A percentile compares a stretch with the other conserved stretches of the same genome.
These are phyloP conservation scores for Halenospora varia DNA, from an alignment of 495 filamentous ascomycete genomes.

Conservation along the genomic window DNA sequence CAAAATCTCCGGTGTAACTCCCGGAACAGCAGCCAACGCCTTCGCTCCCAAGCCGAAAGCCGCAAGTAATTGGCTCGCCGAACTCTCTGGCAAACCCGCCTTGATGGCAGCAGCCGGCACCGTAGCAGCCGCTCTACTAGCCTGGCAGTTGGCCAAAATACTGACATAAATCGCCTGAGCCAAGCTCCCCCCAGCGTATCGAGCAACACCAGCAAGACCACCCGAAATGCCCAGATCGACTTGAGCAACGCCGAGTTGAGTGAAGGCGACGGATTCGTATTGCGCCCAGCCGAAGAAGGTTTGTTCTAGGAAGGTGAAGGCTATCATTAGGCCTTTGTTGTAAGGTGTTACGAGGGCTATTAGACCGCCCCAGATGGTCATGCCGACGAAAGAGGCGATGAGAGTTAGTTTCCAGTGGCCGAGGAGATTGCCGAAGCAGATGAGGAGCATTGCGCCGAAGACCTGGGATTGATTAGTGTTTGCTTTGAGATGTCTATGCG, in stretches of 20 bases:
- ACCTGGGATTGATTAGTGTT: not conserved
- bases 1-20: constrained; percentile 25
- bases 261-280: constrained; percentile 26
- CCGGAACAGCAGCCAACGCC: constrained; percentile 26
- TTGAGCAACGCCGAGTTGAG: constrained; percentile 26
- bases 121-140: constrained; percentile 9
- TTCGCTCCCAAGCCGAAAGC: constrained; percentile 28
- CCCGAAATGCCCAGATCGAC: constrained; percentile 26
- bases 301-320: constrained; percentile 23
- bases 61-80: constrained; percentile 22
- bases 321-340: constrained; percentile 27
- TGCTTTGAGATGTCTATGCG: not conserved
- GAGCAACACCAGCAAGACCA: constrained; percentile 27
- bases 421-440: constrained; percentile 22
- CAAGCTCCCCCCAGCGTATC: constrained; percentile 28
- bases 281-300: constrained; percentile 30
- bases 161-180: constrained; percentile 31
- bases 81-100: constrained; percentile 22
- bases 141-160: constrained; percentile 30
- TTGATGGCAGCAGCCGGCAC: constrained; percentile 27
- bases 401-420: constrained; percentile 25
- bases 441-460: constrained; percentile 24
- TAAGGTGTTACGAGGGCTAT: constrained; percentile 25
- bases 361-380: constrained; percentile 23
- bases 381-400: constrained; percentile 15